These are phyloP conservation scores for Leptographium lundbergii DNA, from an alignment of 2,329 filamentous ascomycete species.

Conservation along the genomic window DNA sequence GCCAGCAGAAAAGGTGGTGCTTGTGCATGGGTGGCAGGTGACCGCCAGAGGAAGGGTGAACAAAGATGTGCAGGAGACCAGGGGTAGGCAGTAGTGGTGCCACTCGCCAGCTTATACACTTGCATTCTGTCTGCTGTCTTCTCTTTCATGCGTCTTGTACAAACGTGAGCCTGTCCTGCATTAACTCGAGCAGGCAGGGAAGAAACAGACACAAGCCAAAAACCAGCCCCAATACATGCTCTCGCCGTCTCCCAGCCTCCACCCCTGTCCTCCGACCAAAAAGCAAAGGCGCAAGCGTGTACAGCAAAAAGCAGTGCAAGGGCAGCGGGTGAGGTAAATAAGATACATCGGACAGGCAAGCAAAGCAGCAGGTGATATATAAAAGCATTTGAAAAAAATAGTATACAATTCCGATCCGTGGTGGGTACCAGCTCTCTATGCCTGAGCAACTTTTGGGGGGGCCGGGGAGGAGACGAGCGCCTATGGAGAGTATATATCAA, in stretches of 20 bases:
- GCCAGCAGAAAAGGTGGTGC: too few species aligned
- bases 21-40: background rate
- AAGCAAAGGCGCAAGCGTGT: background rate
- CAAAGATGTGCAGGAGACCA: background rate
- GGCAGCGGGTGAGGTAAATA: background rate
- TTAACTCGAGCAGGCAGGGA: too few species aligned
- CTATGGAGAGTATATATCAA: slow-evolving; percentile 14
- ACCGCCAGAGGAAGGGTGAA: background rate
- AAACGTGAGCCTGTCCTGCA: background rate
- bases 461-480: slow-evolving; percentile 7
- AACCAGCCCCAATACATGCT: background rate
- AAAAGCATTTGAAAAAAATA: slow-evolving; percentile 1
- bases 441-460: slow-evolving; percentile 8
- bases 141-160: background rate
- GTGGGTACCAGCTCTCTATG: slow-evolving; percentile 9
- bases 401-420: slow-evolving; percentile 11
- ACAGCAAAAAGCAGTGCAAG: background rate
- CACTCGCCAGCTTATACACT: background rate
- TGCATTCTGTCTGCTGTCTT: background rate
- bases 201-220: background rate
- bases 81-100: too few species aligned
- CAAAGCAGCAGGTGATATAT: slow-evolving; percentile 2
- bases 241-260: background rate
- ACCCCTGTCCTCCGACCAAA: background rate
- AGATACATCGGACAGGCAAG: background rate